Evolutionary conservation across 352 stramenopile genomes (phyloP).

Genomic region (Pythium plurisporium): DNA sequence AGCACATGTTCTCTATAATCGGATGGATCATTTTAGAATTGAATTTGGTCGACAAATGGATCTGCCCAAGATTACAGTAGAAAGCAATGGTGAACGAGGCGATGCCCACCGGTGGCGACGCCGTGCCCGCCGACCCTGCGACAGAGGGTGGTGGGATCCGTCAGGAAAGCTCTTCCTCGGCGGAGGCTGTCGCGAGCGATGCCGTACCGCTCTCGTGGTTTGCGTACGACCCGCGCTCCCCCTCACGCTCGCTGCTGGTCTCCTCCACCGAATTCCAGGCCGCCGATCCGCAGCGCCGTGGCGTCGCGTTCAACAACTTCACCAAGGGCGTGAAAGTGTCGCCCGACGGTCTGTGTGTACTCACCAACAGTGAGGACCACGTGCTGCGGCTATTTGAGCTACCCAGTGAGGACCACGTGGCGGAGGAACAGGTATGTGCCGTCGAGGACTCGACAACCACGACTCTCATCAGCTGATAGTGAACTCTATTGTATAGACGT

Average conservation of each 20-base stretch:
- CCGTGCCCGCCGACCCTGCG: neutral
- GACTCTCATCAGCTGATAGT: neutral
- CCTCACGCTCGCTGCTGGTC: neutral
- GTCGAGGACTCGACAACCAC: neutral
- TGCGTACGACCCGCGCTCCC: conserved; percentile 1
- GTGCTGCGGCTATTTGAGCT: conserved; percentile 77
- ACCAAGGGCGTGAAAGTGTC: conserved; percentile 70
- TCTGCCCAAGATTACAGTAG: no score
- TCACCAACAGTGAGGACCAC: conserved; percentile 84
- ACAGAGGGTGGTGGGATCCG: conserved; percentile 1
- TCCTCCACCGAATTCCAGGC: conserved; percentile 11
- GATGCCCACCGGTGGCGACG: neutral
- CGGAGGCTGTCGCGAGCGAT: neutral
- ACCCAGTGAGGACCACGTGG: neutral
- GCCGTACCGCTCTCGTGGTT: conserved; percentile 11
- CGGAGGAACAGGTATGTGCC: neutral
- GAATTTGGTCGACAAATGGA: no score
- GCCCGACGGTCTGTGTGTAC: conserved; percentile 80
- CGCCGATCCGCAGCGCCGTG: no score
- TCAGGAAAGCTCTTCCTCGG: neutral
- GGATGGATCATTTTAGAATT: no score
- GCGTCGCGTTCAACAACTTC: conserved; percentile 54
- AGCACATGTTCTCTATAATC: no score
- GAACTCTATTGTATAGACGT: neutral
- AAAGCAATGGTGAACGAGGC: neutral